Evolutionary conservation across 1,284 basidiomycete species (phyloP), one percentile per base, ranked within the genome.

Genomic region (Malassezia pachydermatis): DNA sequence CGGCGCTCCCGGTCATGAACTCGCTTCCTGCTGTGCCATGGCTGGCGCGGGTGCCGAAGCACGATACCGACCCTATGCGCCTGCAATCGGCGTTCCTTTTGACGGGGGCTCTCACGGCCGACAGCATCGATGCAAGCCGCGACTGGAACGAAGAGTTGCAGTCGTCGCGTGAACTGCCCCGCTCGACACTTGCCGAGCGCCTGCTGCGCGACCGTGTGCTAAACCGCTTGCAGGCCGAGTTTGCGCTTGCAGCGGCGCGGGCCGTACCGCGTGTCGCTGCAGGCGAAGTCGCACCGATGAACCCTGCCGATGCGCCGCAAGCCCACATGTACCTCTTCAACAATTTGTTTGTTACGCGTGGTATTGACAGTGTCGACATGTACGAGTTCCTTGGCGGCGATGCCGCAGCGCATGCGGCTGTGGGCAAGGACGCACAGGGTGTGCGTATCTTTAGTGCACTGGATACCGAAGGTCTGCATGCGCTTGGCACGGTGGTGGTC

Each of bases 131-230:
- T 46, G 73, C 72, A 17, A 75, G 77, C 4, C 72, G 78, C 46
- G 78, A 80, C 63, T 80, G 78, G 78, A 79, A 79, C 65, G 78
- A 79, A 59, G 78, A 80, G 71, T 74, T 79, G 30, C 76, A 78
- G 55, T 75, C 76, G 30, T 75, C 76, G 55, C 73, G 76, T 43
- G 78, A 79, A 66, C 66, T 79, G 30, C 77, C 78, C 10, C 70
- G 72, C 48, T 61, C 67, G 23, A 74, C 67, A 14, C 74, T 77
- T 48, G 73, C 75, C 46, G 78, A 79, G 59, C 71, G 77, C 13
- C 74, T 78, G 23, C 65, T 78, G 56, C 70, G 78, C 30, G 78
- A 79, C 58, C 75, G 78, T 51, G 74, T 78, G 60, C 69, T 77
- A 38, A 76, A 75, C 56, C 76, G 78, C 58, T 73, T 76, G 24